A percentile compares a stretch with the other conserved stretches of the same genome.
phyloP scores from a whole-genome alignment of 2,329 filamentous ascomycete genomes.

The Spiromastix sp. region DNA sequence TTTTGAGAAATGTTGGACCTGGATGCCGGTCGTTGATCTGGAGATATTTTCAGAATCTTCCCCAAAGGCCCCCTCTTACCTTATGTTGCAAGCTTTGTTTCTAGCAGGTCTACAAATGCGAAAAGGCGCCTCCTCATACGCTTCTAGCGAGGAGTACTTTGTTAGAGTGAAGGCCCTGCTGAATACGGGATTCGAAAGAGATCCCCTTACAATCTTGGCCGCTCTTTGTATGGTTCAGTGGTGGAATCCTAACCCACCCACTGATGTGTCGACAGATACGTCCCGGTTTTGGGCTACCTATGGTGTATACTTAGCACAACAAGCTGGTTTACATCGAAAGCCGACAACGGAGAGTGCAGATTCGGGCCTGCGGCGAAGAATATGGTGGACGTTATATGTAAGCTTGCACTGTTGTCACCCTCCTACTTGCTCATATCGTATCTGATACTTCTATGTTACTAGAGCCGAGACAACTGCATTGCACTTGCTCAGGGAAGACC shows the following conservation, averaged over 20 bases:
- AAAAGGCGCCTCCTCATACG: not conserved
- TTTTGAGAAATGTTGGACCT: constrained; percentile 1
- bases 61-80: not conserved
- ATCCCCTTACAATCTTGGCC: not conserved
- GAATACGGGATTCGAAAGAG: not conserved
- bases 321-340: constrained; percentile 1
- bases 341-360: not conserved
- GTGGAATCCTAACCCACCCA: not conserved
- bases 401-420: too few species aligned
- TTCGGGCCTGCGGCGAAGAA: not conserved
- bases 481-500: not conserved
- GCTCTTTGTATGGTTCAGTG: constrained; percentile 1
- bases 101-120: not conserved
- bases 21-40: constrained; percentile 1
- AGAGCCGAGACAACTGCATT: not conserved
- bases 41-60: not conserved
- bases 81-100: not conserved
- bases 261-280: not conserved
- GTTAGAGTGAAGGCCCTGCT: not conserved
- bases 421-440: not conserved
- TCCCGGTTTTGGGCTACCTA: not conserved
- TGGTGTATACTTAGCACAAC: not conserved
- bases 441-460: not conserved
- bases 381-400: constrained; percentile 1
- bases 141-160: not conserved